Base-by-base conservation (phyloP, 352 stramenopile species). In the Phytopythium litorale region DNA sequence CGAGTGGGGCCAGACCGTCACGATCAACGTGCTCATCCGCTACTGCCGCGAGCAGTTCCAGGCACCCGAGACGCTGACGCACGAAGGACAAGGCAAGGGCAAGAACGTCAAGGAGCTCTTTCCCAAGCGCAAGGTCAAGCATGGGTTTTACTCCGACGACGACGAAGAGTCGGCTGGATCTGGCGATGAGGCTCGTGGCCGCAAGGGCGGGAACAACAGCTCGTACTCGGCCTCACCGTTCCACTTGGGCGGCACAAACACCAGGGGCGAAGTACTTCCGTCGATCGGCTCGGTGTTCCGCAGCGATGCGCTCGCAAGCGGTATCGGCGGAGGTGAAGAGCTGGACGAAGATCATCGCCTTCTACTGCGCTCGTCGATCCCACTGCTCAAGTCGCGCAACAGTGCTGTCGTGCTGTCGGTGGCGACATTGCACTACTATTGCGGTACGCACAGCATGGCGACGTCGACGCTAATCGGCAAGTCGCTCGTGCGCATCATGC, bases 1-100 rank as follows among this genome's bases (percentile, higher is more conserved):
- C 79, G 97, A 99, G 72, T 99, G 97, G 97, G 94, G 93, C 8
- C 97, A 99, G 69, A 96, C 98, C 35, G 80, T 98, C n/a, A 85
- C 79, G 12, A 79, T 99, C 28, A 89, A 98, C 63, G 80, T 97
- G 55, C 81, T 99, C 45, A 89, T 90, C 38, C 72, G 96, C n/a
- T 99, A 99, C 84, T 97, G 93, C 65, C 81, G 97, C 50, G 88
- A 85, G 38, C 97, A 98, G 70, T 99, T 99, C 70, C 85, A 93
- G 63, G 88, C 95, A 65, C 97, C 97, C 0, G 70, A 88, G 32
- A 54, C 72, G 15, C 42, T 76, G 21, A 60, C 60, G 21, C 67
- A 86, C 23, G 71, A 75, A 25, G 67, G 65, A 13, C 59, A 46
- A 6, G 21, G 13, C 28, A 57, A 55, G 33, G 33, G 60, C 15